A percentile compares a stretch with the other conserved stretches of the same genome.
These are phyloP conservation scores for Rhizodiscina lignyota DNA, from an alignment of 495 filamentous ascomycete genomes.

Conservation along the genomic window DNA sequence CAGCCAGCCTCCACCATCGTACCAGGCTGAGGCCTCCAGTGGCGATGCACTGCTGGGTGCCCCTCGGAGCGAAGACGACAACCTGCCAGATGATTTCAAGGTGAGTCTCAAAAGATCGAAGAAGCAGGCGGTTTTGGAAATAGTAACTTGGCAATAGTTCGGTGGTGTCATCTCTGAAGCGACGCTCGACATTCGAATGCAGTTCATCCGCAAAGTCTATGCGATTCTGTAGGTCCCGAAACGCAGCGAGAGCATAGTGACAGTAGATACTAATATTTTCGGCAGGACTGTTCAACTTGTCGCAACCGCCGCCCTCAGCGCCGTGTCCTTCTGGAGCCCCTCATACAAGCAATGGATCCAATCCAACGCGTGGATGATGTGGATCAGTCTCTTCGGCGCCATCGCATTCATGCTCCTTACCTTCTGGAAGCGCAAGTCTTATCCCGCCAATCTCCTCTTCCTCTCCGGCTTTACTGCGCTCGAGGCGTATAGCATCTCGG, in stretches of 20 bases:
- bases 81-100: constrained; percentile 96
- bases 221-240: constrained; percentile 47
- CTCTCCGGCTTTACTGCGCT: constrained; percentile 77
- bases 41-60: constrained; percentile 35
- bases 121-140: not conserved
- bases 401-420: constrained; percentile 73
- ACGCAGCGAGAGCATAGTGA: not conserved
- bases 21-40: constrained; percentile 39
- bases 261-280: constrained; percentile 5
- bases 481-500: constrained; percentile 86
- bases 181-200: constrained; percentile 88
- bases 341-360: constrained; percentile 82
- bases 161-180: constrained; percentile 83
- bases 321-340: constrained; percentile 67
- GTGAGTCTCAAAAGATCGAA: constrained; percentile 21
- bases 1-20: constrained; percentile 73
- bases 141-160: constrained; percentile 34
- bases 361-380: constrained; percentile 66
- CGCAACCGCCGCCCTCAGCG: constrained; percentile 63
- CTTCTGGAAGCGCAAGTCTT: constrained; percentile 96
- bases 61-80: constrained; percentile 74
- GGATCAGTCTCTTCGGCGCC: constrained; percentile 63
- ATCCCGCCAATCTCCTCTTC: constrained; percentile 89
- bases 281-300: constrained; percentile 71
- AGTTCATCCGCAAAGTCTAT: constrained; percentile 92